A percentile compares a stretch with the other conserved stretches of the same genome.
Evolutionary conservation across 2,329 filamentous ascomycete genomes (phyloP).

Genomic region (Penicillium janthinellum): DNA sequence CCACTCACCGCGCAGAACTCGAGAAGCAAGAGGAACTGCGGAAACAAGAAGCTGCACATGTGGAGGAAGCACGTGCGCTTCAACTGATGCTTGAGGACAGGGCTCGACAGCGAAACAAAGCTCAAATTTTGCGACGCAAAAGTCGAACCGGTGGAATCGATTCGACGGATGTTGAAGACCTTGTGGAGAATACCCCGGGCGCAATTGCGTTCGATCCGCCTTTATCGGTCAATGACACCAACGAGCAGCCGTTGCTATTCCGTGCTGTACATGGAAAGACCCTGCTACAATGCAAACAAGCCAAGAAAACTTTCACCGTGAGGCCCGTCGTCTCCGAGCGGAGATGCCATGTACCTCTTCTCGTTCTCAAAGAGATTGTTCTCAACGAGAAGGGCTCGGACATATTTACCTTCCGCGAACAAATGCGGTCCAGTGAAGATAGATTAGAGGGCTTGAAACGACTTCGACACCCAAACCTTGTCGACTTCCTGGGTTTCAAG

Average conservation of each 20-base stretch:
- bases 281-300: slow-evolving; percentile 64
- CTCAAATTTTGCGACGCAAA: slow-evolving; percentile 41
- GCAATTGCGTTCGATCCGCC: slow-evolving; percentile 48
- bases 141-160: slow-evolving; percentile 40
- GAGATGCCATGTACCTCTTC: slow-evolving; percentile 58
- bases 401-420: slow-evolving; percentile 68
- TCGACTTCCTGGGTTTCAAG: slow-evolving; percentile 80
- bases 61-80: slow-evolving; percentile 44
- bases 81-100: slow-evolving; percentile 44
- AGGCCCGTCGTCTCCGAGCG: slow-evolving; percentile 64
- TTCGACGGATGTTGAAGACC: slow-evolving; percentile 30
- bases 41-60: slow-evolving; percentile 45
- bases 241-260: slow-evolving; percentile 68
- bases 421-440: slow-evolving; percentile 74
- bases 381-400: slow-evolving; percentile 62
- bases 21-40: slow-evolving; percentile 53
- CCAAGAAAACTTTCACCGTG: slow-evolving; percentile 68
- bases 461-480: slow-evolving; percentile 73
- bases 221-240: slow-evolving; percentile 60
- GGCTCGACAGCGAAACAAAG: slow-evolving; percentile 43
- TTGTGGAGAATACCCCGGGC: slow-evolving; percentile 37
- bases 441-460: slow-evolving; percentile 75
- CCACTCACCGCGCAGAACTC: slow-evolving; percentile 57
- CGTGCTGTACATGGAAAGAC: slow-evolving; percentile 70
- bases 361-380: slow-evolving; percentile 73